Evolutionary conservation across 179 eudicot species (phyloP).

Genomic region (Corrigiola litoralis): DNA sequence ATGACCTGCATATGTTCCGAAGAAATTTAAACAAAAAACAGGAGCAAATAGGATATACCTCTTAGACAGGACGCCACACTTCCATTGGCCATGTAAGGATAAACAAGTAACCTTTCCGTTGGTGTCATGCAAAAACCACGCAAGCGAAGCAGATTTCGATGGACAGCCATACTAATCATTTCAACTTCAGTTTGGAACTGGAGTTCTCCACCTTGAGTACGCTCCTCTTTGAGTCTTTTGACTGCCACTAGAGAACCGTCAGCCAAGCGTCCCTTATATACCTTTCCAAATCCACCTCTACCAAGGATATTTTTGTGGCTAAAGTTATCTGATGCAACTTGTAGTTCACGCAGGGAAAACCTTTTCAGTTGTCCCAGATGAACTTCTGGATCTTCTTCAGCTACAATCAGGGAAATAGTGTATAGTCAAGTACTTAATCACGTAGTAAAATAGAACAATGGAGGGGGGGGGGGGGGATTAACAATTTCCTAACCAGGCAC

Average conservation of each 20-base stretch:
- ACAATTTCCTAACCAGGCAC: constrained; percentile 33
- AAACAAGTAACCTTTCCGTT: constrained; percentile 34
- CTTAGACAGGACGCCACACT: constrained; percentile 43
- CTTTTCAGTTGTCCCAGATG: constrained; percentile 42
- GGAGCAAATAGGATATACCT: constrained; percentile 19
- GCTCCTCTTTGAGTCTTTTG: constrained; percentile 46
- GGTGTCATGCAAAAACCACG: constrained; percentile 47
- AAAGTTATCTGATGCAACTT: constrained; percentile 36
- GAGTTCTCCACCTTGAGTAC: constrained; percentile 40
- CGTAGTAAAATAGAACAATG: background rate
- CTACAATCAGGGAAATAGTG: constrained; percentile 16
- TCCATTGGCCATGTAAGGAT: constrained; percentile 39
- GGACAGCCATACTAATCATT: constrained; percentile 45
- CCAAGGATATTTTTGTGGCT: constrained; percentile 42
- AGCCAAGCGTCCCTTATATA: constrained; percentile 40
- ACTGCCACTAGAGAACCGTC: constrained; percentile 40
- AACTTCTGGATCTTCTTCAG: constrained; percentile 47
- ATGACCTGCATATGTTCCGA: no score
- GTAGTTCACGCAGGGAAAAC: constrained; percentile 37
- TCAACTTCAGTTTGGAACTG: constrained; percentile 43
- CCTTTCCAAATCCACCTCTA: constrained; percentile 46
- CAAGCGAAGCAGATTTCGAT: constrained; percentile 38
- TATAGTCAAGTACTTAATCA: background rate
- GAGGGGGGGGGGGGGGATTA: background rate
- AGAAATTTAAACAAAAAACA: background rate